A percentile compares a stretch with the other conserved stretches of the same genome.
These are phyloP conservation scores for Cicer judaicum DNA, from an alignment of 306 rosid genomes.

Conservation along the genomic window DNA sequence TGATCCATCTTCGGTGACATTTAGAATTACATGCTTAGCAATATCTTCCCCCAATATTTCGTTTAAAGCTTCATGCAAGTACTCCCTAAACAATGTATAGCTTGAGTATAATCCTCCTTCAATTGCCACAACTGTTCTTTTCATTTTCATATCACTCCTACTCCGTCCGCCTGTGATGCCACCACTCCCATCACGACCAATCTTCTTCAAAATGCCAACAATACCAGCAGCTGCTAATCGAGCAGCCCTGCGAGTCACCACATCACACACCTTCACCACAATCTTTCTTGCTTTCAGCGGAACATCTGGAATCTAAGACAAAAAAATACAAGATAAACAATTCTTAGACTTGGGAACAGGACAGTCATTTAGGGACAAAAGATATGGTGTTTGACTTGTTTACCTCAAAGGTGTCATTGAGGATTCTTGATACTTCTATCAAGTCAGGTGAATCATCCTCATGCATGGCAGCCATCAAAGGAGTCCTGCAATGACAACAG, in stretches of 20 bases:
- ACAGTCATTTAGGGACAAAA: background rate
- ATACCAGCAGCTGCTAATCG: conserved; percentile 92
- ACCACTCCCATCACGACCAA: conserved; percentile 85
- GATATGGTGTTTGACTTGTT: background rate
- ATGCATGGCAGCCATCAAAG: conserved; percentile 84
- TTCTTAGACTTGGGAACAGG: conserved; percentile 16
- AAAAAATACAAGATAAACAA: conserved; percentile 28
- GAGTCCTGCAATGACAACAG: conserved; percentile 65
- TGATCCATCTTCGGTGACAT: conserved; percentile 85
- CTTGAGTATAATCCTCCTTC: conserved; percentile 83
- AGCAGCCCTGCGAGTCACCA: conserved; percentile 85
- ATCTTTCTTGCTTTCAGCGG: conserved; percentile 76
- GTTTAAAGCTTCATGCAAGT: conserved; percentile 72
- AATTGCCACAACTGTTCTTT: conserved; percentile 76
- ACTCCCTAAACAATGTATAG: conserved; percentile 75
- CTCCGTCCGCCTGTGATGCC: conserved; percentile 79
- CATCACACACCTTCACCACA: conserved; percentile 76
- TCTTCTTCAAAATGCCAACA: conserved; percentile 89
- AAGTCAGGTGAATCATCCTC: conserved; percentile 82
- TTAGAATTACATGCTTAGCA: conserved; percentile 74
- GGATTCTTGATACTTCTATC: conserved; percentile 65
- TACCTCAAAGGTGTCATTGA: conserved; percentile 75
- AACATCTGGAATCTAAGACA: conserved; percentile 66
- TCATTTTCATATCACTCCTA: conserved; percentile 64
- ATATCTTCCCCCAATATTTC: conserved; percentile 84